Base-by-base conservation (phyloP, 2,329 filamentous ascomycete species). In the Aureobasidium subglaciale region DNA sequence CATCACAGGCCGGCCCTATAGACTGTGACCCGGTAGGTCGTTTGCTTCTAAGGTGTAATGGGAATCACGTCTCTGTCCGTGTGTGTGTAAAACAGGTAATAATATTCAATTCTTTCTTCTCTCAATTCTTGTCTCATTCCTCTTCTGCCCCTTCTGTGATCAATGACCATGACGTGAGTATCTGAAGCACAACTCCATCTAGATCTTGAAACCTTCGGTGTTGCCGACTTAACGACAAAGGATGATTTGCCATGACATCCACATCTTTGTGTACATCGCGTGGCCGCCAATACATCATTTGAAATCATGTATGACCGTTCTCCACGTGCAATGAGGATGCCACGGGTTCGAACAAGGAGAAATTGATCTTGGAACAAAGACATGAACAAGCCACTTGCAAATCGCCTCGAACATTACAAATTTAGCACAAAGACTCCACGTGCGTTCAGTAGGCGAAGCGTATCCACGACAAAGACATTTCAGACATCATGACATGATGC, bases 231-330 rank as follows among this genome's bases (percentile, higher is more conserved):
- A 20, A 24, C 11, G 4, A 24, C 7, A 13, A 25, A 22, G 30
- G 15, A 9, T 5, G 15, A 6, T 18, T 2, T n/a, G 7, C 24
- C 6, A 13, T 37, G 34, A 7, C 6, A 15, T 7, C 13, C n/a
- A 48, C 6, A 15, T 16, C 46, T 38, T 38, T 38, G 20, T 38
- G 9, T 7, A 27, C 34, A 13, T 41, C 34, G 25, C 34, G 11
- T 52, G 25, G 25, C 24, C 25, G 48, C 48, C 48, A 41, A 50
- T 40, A 7, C 48, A 52, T 52, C 34, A 40, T 52, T 30, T 52
- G 34, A 40, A 8, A 30, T 52, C 5, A 5, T 6, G 4, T 13
- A 7, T 1, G 15, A 18, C 3, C 32, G 37, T n/a, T 37, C 32
- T 13, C 45, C 32, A 49, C 45, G 32, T 37, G 45, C 4, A 15